Evolutionary conservation across 306 rosid genomes (phyloP).

Genomic region (Carpinus viminea): DNA sequence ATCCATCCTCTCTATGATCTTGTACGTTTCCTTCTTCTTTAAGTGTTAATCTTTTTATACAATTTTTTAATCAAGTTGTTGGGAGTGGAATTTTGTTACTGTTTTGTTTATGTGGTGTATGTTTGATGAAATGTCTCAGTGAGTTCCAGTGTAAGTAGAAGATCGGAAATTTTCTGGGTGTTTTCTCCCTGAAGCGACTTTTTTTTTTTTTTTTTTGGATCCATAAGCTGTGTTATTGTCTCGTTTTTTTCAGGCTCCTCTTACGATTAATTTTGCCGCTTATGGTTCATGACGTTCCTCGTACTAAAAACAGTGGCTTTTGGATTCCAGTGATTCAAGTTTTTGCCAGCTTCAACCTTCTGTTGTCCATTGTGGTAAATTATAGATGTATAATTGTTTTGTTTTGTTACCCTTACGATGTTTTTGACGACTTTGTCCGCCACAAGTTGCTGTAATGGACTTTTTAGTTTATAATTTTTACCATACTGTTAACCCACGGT

Average conservation of each 20-base stretch:
- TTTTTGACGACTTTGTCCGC: background rate
- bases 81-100: background rate
- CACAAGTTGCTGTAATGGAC: background rate
- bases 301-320: slow-evolving; percentile 80
- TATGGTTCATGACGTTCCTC: slow-evolving; percentile 75
- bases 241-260: slow-evolving; percentile 68
- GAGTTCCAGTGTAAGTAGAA: background rate
- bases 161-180: background rate
- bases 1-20: slow-evolving; percentile 50
- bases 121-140: slow-evolving; percentile 31
- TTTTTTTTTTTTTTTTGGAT: background rate
- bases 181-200: background rate
- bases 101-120: slow-evolving; percentile 1
- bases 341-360: slow-evolving; percentile 82
- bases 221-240: background rate
- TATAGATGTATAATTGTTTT: background rate
- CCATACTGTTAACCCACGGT: slow-evolving; percentile 11
- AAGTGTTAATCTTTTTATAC: background rate
- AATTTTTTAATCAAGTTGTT: background rate
- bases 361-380: slow-evolving; percentile 73
- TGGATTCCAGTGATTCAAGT: slow-evolving; percentile 94
- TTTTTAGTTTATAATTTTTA: slow-evolving; percentile 8
- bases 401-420: background rate
- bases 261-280: slow-evolving; percentile 63
- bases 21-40: slow-evolving; percentile 45